Base-by-base conservation (phyloP, 805 yeast species). In the Allodekkera sacchari region DNA sequence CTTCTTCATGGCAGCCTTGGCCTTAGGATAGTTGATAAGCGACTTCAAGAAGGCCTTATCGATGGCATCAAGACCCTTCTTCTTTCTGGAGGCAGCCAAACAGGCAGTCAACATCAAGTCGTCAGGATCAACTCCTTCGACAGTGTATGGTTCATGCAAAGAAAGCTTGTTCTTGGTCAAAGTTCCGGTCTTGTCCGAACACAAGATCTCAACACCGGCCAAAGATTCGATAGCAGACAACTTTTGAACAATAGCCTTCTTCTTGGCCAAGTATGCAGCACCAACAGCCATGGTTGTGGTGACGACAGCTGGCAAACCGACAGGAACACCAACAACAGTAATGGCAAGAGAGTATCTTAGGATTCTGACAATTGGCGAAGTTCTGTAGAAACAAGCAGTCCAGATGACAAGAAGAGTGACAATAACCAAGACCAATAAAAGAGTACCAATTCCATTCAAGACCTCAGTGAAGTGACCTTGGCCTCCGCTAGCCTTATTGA, bases 281-380 rank as follows among this genome's bases (percentile, higher is more conserved):
- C 96, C 96, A 66, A 88, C 96, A 64, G 96, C 96, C 96, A 87
- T 85, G 63, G 96, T 87, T 55, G 95, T 87, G 72, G 96, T 87
- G 50, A 85, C 95, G 58, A 87, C 96, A 62, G 95, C 95, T 64
- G 96, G 96, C 62, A 87, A 77, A 82, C 96, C 96, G 49, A 87
- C 96, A 63, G 96, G 96, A 52, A 87, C 96, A 80, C 96, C 96
- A 53, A 87, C 80, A 66, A 87, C 84, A 70, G 95, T 87, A 64
- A 87, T 85, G 51, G 95, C 96, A 60, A 87, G 70, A 52, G 95
- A 81, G 80, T 77, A 83, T 71, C 95, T 76, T 63, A 87, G 73
- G 67, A 87, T 83, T 52, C 77, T 68, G 55, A 87, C 95, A 60
- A 87, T 84, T 60, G 68, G 73, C 61, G 74, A 77, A 51, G 94